phyloP scores from a whole-genome alignment of 1,284 basidiomycete genomes.

The Ustilago trichophora region DNA sequence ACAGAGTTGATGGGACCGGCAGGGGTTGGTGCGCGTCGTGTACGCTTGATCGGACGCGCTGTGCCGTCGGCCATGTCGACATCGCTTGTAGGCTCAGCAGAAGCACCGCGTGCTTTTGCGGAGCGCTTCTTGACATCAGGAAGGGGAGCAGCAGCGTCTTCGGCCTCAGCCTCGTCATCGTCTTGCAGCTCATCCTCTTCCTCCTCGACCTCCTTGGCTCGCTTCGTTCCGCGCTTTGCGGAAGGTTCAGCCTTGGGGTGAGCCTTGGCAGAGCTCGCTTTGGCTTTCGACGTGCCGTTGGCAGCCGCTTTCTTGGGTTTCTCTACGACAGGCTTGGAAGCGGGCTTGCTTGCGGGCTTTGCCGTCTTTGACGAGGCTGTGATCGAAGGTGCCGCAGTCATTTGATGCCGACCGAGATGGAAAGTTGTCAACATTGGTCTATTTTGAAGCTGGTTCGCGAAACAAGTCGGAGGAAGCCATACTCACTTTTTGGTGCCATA shows the following conservation, averaged over 20 bases:
- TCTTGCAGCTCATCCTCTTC: conserved; percentile 41
- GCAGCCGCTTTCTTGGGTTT: conserved; percentile 15
- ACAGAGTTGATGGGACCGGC: conserved; percentile 48
- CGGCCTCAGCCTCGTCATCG: conserved; percentile 16
- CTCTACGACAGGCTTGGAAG: conserved; percentile 12
- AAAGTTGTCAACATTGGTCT: conserved; percentile 15
- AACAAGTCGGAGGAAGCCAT: no score
- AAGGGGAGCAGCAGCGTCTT: conserved; percentile 29
- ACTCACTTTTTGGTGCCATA: conserved; percentile 32
- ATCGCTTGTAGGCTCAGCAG: conserved; percentile 25
- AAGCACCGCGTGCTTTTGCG: conserved; percentile 19
- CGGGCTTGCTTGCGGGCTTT: conserved; percentile 21
- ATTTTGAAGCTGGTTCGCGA: no score
- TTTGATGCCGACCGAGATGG: no score
- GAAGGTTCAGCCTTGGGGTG: conserved; percentile 2
- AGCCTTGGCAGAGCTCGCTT: conserved; percentile 11
- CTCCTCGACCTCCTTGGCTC: conserved; percentile 32
- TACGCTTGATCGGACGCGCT: conserved; percentile 34
- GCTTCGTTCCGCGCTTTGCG: conserved; percentile 34
- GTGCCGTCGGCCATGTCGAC: conserved; percentile 32
- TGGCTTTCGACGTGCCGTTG: conserved; percentile 15
- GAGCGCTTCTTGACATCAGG: conserved; percentile 34
- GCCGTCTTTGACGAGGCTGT: conserved; percentile 20
- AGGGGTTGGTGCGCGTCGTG: conserved; percentile 36
- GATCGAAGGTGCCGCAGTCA: no score